Base-by-base conservation (phyloP, 441 rosid species). In the Aleurites moluccanus region DNA sequence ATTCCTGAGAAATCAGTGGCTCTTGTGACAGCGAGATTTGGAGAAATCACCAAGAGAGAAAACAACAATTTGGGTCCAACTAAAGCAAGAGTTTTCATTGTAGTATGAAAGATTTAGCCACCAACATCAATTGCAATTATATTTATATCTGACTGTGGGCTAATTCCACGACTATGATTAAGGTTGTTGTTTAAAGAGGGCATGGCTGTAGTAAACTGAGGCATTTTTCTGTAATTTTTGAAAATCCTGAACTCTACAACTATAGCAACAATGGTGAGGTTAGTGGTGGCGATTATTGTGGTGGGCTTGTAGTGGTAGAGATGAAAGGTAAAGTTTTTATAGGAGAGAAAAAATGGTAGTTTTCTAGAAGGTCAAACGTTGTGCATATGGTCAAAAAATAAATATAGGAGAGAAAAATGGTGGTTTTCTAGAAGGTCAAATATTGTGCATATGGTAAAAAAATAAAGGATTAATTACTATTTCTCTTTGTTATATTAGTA, bases 1-100 rank as follows among this genome's bases (percentile, higher is more conserved):
- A 92, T 69, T 6, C 99, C 99, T 6, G 98, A 85, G 66, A 89
- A 89, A 73, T 92, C 99, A 11, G 93, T 91, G 7, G 99, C 99
- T 7, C 98, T 97, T 0, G 91, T 97, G 0, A 96, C 98, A 0
- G 85, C 90, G 7, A 84, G 30, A 45, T 67, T 82, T 1, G 90
- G 89, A 2, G 94, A 85, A 1, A 92, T 79, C 49, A 88, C 93
- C 1, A 89, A 45, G 30, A 92, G 81, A 0, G 99, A 88, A 70
- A 93, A 77, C 44, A 89, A 73, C 13, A 97, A 91, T 23, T 82
- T 67, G 33, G 97, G 77, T n/a, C 94, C 97, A 14, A 91, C 91
- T 3, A 84, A 74, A 49, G 83, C n/a, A 21, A 93, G 79, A 62
- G 99, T 93, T 64, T 88, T 94, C 69, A 87, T 87, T 33, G 94